phyloP scores from a whole-genome alignment of 192 early-diverging fungal species.

The Coemansia sp. region DNA sequence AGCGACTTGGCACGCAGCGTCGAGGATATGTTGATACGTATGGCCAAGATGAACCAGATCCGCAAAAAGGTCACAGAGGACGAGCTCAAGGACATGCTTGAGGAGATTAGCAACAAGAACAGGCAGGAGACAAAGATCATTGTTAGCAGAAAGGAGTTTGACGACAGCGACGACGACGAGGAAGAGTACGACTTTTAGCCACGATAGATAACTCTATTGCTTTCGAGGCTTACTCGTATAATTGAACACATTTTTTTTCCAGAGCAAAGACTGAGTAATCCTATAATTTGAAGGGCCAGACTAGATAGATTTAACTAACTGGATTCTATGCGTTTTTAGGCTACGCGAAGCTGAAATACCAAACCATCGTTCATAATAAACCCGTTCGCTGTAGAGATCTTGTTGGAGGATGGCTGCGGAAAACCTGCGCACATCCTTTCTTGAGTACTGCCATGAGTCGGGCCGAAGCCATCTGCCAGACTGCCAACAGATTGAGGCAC shows the following conservation, averaged over 20 bases:
- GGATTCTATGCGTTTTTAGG: no score
- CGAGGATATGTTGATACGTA: conserved; percentile 86
- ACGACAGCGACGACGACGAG: conserved; percentile 25
- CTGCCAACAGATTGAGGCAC: background rate
- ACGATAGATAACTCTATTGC: background rate
- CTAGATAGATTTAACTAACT: no score
- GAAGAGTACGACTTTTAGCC: conserved; percentile 38
- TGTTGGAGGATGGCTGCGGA: conserved; percentile 18
- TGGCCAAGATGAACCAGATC: conserved; percentile 84
- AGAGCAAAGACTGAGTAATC: no score
- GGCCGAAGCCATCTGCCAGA: background rate
- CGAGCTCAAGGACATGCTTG: conserved; percentile 82
- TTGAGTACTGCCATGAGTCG: conserved; percentile 29
- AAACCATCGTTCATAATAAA: no score
- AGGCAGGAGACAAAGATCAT: conserved; percentile 31
- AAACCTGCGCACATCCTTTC: conserved; percentile 20
- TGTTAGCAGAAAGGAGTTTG: conserved; percentile 21
- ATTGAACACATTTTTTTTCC: background rate
- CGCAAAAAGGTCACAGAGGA: conserved; percentile 78
- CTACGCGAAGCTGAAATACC: no score
- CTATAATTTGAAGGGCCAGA: no score
- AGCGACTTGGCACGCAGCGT: conserved; percentile 66
- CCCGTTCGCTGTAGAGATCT: background rate
- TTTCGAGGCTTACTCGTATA: conserved; percentile 1
- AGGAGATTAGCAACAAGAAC: conserved; percentile 70